Evolutionary conservation across 306 rosid species (phyloP), one percentile per base, ranked within the genome.

Genomic region (Carpinus viminea): DNA sequence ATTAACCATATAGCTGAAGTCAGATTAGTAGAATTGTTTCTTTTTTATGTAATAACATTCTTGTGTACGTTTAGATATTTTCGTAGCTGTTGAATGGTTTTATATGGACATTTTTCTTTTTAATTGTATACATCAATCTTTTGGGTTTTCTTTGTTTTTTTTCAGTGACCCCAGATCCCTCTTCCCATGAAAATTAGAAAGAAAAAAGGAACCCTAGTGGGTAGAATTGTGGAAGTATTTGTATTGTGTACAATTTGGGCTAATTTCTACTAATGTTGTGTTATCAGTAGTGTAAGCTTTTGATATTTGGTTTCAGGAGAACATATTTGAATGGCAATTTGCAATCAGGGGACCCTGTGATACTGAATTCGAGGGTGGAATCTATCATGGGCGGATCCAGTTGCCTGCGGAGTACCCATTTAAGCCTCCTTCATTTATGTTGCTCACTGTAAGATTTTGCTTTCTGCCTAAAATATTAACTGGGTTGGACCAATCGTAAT

Each of bases 291-390:
- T 47, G 54, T 24, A 47, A 69, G 74, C 18, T 74, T n/a, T 51
- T 65, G 36, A 17, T 52, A 17, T 75, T 75, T 66, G 26, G 17
- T 36, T 83, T 31, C 87, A 95, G 99, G 99, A 95, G 84, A 93
- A 95, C 62, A 90, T 95, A 76, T 95, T 95, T 81, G 97, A 93
- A 84, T 93, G 98, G 97, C 96, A 93, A 86, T 93, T 93, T 84
- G 97, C 98, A 8, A 89, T 93, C 69, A 83, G 90, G 73, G 97
- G 98, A 0, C 90, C 97, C 9, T 4, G 73, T 64, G 98, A 90
- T 41, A 77, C 87, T 51, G 98, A 90, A 78, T 93, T 93, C 48
- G 96, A 93, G 85, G 98, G 97, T 51, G 97, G 97, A 20, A 93
- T 93, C 74, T 93, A 87, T 78, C 97, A 93, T 53, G 97, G 98